Evolutionary conservation across 2,329 filamentous ascomycete species (phyloP).

Genomic region (Colletotrichum sp.): DNA sequence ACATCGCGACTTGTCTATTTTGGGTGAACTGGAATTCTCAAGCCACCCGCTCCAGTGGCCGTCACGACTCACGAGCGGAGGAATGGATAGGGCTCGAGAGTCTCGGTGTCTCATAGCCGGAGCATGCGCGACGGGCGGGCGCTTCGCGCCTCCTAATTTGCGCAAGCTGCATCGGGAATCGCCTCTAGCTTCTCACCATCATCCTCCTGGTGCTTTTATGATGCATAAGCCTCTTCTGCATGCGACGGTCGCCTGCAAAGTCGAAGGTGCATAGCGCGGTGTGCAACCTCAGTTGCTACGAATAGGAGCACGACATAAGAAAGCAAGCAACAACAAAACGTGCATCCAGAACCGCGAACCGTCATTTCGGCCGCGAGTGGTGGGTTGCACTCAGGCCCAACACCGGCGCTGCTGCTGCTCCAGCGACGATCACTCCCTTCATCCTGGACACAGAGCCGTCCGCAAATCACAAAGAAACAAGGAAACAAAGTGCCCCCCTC

Average conservation of each 20-base stretch:
- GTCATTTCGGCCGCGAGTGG: constrained; percentile 10
- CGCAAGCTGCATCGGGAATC: neutral
- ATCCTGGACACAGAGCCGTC: neutral
- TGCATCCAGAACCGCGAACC: neutral
- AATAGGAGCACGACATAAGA: neutral
- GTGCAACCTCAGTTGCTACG: neutral
- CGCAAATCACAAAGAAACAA: constrained; percentile 9
- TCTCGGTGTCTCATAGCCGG: neutral
- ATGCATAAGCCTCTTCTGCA: neutral
- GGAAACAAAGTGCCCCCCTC: constrained; percentile 1
- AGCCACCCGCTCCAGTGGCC: neutral
- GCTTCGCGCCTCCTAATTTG: neutral
- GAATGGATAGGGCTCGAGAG: neutral
- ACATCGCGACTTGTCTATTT: neutral
- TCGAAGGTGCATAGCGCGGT: neutral
- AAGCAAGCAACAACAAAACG: neutral
- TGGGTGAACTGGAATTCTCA: neutral
- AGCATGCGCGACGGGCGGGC: neutral
- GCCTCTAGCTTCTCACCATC: neutral
- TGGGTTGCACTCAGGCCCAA: neutral
- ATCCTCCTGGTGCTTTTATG: neutral
- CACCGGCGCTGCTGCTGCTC: neutral
- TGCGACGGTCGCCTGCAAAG: neutral
- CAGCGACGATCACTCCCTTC: neutral
- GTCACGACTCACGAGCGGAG: neutral